Conservation (phyloP, 306 rosid genomes). For the Abrus precatorius region DNA sequence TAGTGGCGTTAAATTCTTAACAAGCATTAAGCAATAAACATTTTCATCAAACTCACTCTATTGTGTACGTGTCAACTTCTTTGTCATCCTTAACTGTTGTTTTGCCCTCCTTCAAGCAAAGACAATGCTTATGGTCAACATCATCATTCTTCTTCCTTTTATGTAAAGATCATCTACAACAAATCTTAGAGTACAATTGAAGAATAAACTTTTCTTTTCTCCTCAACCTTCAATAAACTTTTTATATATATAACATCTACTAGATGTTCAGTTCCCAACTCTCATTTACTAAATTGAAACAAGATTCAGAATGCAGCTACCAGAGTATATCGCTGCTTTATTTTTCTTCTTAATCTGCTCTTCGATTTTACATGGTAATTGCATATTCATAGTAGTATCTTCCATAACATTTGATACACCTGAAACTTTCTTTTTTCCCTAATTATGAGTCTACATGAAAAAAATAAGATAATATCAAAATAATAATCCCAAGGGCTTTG, state of each 20-base stretch:
- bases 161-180: constrained; percentile 57
- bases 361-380: constrained; percentile 60
- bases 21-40: not conserved
- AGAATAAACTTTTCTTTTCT: constrained; percentile 42
- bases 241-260: constrained; percentile 23
- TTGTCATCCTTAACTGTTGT: not conserved
- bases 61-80: constrained; percentile 44
- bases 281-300: constrained; percentile 36
- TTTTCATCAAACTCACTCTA: not conserved
- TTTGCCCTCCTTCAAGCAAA: constrained; percentile 47
- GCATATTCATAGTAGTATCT: not conserved
- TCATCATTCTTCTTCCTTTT: constrained; percentile 48
- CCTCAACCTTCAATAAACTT: not conserved
- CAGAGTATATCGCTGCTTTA: constrained; percentile 38
- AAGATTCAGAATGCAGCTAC: constrained; percentile 57
- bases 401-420: not conserved
- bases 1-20: not conserved
- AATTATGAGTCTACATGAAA: not conserved
- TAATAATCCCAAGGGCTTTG: not conserved
- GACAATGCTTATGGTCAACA: constrained; percentile 49
- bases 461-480: not conserved
- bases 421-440: not conserved
- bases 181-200: constrained; percentile 70
- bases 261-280: constrained; percentile 27
- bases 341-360: constrained; percentile 52